Evolutionary conservation across 352 stramenopile genomes (phyloP), one percentile per base, ranked within the genome.

Genomic region (Globisporangium spiculum): DNA sequence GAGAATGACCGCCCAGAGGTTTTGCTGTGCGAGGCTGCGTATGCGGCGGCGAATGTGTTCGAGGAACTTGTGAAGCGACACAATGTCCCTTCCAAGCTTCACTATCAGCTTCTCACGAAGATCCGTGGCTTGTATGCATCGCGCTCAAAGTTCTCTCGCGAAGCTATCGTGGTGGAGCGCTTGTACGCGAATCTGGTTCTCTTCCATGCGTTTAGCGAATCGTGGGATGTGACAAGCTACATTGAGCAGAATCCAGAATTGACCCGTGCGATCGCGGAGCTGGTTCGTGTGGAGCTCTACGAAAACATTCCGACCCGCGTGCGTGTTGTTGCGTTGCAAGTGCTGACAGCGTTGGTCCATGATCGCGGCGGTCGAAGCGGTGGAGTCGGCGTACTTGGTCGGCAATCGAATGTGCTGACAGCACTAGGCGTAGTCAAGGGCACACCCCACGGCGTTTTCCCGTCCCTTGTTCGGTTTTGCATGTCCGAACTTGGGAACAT

Each of bases 221-320:
- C 86, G 8, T 81, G 78, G 60, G 86, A 96, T 56, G 84, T 94
- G 34, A 88, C 80, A 10, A 88, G 78, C 71, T 92, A 92, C 65
- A 78, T 95, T 48, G 86, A 95, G 57, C 74, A 90, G 34, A 88
- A 94, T 72, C 72, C 84, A 6, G 86, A 93, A 36, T 77, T 96
- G 18, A 90, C 81, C 16, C 83, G 86, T 12, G 75, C 75, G 7
- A 69, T 96, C 24, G 83, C 91, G 2, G 87, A 96, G 59, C 70
- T 96, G 1, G 66, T 94, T 71, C 87, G 87, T 10, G 79, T 93
- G 6, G 89, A 96, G 55, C 78, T 76, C 46, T 77, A 80, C 63
- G 77, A 90, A 3, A 82, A 77, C 1, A 77, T 93, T 5, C 79
- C 87, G 7, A 66, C 86, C 9, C 75, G 80, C 0, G 84, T 95